Conservation (phyloP, 768 basidiomycete genomes). For the Kwoniella sp. region DNA sequence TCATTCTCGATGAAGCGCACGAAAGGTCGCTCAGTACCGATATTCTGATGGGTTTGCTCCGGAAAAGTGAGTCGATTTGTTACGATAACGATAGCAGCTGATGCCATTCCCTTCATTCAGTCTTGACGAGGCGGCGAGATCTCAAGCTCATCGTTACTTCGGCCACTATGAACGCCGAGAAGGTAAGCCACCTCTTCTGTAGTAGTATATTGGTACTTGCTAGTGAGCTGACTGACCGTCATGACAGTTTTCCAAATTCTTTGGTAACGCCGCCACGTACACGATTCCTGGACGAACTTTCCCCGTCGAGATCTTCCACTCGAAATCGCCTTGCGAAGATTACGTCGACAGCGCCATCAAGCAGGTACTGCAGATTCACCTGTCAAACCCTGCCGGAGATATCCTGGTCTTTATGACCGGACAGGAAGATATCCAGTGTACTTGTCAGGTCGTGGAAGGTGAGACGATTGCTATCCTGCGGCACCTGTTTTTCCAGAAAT, state of each 20-base stretch:
- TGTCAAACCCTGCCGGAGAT: slow-evolving; percentile 89
- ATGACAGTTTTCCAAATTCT: slow-evolving; percentile 80
- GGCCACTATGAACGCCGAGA: slow-evolving; percentile 99
- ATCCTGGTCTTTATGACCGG: slow-evolving; percentile 92
- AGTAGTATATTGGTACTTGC: not conserved
- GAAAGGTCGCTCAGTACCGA: slow-evolving; percentile 97
- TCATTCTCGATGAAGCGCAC: slow-evolving; percentile 99
- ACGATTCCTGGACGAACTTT: slow-evolving; percentile 95
- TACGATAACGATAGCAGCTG: not conserved
- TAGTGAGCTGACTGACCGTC: not conserved
- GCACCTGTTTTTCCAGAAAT: slow-evolving; percentile 5
- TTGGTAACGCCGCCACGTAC: slow-evolving; percentile 90
- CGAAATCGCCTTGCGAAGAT: slow-evolving; percentile 97
- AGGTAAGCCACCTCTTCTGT: slow-evolving; percentile 61
- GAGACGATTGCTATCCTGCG: no score
- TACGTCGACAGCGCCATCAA: slow-evolving; percentile 98
- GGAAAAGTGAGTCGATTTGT: slow-evolving; percentile 70
- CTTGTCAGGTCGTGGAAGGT: slow-evolving; percentile 92
- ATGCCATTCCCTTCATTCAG: slow-evolving; percentile 53
- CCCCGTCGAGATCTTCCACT: slow-evolving; percentile 93
- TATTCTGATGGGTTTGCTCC: slow-evolving; percentile 92
- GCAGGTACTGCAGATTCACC: slow-evolving; percentile 94
- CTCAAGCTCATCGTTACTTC: slow-evolving; percentile 96
- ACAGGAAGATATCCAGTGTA: slow-evolving; percentile 97
- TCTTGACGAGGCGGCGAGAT: slow-evolving; percentile 85